Conservation (phyloP, 257 asterid genomes). For the Henckelia pumila region DNA sequence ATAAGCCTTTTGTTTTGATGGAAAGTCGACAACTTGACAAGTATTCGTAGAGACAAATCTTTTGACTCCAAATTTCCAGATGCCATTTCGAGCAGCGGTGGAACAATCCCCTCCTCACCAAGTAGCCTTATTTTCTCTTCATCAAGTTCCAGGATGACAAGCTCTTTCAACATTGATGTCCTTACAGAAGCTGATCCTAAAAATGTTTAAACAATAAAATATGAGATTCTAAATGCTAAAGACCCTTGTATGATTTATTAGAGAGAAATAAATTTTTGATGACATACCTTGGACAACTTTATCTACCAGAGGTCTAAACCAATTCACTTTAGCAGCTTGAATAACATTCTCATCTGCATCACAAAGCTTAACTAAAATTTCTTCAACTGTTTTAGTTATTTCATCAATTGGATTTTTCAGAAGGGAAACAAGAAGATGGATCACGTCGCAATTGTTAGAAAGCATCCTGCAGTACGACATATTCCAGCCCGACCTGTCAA, state of each 20-base stretch:
- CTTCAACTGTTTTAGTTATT: conserved; percentile 31
- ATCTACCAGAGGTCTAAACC: conserved; percentile 51
- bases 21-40: conserved; percentile 41
- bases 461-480: conserved; percentile 37
- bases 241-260: neutral
- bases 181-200: conserved; percentile 49
- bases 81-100: conserved; percentile 54
- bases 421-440: conserved; percentile 39
- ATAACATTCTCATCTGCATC: conserved; percentile 46
- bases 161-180: conserved; percentile 46
- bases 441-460: conserved; percentile 34
- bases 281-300: conserved; percentile 43
- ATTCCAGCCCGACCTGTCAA: conserved; percentile 49
- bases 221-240: neutral
- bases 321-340: conserved; percentile 49
- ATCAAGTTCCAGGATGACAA: conserved; percentile 37
- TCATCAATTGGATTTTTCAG: conserved; percentile 24
- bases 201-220: neutral
- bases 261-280: conserved; percentile 4
- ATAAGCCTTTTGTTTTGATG: conserved; percentile 42
- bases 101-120: conserved; percentile 44
- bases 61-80: conserved; percentile 47
- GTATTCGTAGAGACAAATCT: conserved; percentile 41
- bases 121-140: conserved; percentile 44
- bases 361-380: conserved; percentile 47